phyloP scores from a whole-genome alignment of 495 filamentous ascomycete species.

The Achaetomiella virescens region DNA sequence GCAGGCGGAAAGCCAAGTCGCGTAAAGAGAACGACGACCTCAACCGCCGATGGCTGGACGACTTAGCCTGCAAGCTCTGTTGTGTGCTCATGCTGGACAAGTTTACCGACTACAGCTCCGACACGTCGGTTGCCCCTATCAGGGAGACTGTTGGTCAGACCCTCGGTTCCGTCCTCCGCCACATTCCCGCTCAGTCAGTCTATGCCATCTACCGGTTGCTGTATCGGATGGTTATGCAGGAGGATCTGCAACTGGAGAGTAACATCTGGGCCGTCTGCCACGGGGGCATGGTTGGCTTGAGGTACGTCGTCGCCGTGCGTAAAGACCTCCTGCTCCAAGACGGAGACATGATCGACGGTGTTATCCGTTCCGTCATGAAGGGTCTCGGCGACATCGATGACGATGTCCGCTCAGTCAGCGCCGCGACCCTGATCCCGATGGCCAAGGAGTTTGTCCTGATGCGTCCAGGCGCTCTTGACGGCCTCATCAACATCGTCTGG shows the following conservation, averaged over 20 bases:
- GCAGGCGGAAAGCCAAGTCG: slow-evolving; percentile 63
- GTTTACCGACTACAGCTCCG: slow-evolving; percentile 95
- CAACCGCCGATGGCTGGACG: slow-evolving; percentile 83
- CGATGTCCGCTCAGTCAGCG: slow-evolving; percentile 94
- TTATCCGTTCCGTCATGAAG: slow-evolving; percentile 88
- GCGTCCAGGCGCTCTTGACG: slow-evolving; percentile 65
- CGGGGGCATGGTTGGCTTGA: slow-evolving; percentile 92
- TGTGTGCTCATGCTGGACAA: slow-evolving; percentile 96
- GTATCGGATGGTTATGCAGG: slow-evolving; percentile 86
- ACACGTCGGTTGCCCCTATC: slow-evolving; percentile 93
- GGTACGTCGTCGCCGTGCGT: slow-evolving; percentile 90
- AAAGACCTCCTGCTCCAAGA: slow-evolving; percentile 85
- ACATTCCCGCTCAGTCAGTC: slow-evolving; percentile 69
- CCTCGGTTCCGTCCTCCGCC: slow-evolving; percentile 77
- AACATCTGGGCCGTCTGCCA: slow-evolving; percentile 92
- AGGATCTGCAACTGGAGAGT: slow-evolving; percentile 60
- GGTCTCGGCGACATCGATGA: slow-evolving; percentile 87
- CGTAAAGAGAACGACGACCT: slow-evolving; percentile 67
- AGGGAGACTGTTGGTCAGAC: slow-evolving; percentile 96
- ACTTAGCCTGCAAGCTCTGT: slow-evolving; percentile 83
- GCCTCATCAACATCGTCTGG: slow-evolving; percentile 92
- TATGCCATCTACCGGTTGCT: slow-evolving; percentile 73
- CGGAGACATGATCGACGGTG: slow-evolving; percentile 79
- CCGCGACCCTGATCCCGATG: slow-evolving; percentile 91
- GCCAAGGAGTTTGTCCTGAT: slow-evolving; percentile 86